These are phyloP conservation scores for Russula ochroleuca DNA, from an alignment of 768 basidiomycete species.

Conservation along the genomic window DNA sequence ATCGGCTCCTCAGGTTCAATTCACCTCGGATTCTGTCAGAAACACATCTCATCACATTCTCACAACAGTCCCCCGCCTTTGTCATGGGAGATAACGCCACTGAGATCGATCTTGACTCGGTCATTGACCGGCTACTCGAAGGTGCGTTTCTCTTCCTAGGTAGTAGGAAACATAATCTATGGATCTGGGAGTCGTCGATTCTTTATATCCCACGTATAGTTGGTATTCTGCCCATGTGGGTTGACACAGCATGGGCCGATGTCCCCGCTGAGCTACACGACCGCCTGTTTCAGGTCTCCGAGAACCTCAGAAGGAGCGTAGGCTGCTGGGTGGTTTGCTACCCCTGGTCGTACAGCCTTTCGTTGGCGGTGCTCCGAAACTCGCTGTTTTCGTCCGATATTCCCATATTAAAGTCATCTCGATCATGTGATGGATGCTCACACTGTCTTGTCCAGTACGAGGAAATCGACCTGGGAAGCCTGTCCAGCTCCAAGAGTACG, in stretches of 20 bases:
- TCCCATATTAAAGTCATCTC: not conserved
- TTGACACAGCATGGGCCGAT: not conserved
- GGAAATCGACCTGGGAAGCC: constrained; percentile 98
- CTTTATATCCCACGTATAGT: not conserved
- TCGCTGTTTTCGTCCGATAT: not conserved
- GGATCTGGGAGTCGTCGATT: not conserved
- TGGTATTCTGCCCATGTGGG: not conserved
- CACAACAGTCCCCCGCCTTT: not conserved
- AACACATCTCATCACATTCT: not conserved
- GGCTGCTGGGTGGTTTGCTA: not conserved
- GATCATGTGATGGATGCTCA: constrained; percentile 8
- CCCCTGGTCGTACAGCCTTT: not conserved
- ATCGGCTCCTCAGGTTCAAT: constrained; percentile 3
- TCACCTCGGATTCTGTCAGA: not conserved
- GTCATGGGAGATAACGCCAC: constrained; percentile 73
- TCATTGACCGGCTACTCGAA: constrained; percentile 97
- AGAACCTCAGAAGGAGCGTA: not conserved
- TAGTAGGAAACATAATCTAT: not conserved
- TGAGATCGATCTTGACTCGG: constrained; percentile 98
- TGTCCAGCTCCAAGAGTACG: constrained; percentile 96
- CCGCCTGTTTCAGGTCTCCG: not conserved
- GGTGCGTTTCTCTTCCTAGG: constrained; percentile 52
- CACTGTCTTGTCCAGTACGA: constrained; percentile 56
- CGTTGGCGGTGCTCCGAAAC: not conserved
- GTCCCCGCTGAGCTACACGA: not conserved